Evolutionary conservation across 2,329 filamentous ascomycete species (phyloP).

Genomic region (Coniochaeta hoffmannii): DNA sequence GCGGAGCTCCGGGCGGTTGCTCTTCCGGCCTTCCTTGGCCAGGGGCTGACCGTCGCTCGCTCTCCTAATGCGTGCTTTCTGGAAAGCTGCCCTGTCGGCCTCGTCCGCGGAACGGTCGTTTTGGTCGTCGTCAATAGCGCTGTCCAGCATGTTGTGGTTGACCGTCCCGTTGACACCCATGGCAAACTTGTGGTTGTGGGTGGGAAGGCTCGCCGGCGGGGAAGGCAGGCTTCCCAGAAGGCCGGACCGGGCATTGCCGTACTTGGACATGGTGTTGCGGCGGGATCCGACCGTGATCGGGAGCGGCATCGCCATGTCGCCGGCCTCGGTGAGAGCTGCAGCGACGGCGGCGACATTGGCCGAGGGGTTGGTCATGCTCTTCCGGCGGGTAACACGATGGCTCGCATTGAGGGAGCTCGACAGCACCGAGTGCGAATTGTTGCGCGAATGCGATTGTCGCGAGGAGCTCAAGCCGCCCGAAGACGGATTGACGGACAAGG

Average conservation of each 20-base stretch:
- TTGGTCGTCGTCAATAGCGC: conserved; percentile 63
- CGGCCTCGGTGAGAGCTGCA: conserved; percentile 61
- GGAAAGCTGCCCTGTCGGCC: conserved; percentile 35
- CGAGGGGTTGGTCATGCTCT: conserved; percentile 77
- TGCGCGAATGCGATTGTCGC: conserved; percentile 62
- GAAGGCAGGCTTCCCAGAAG: conserved; percentile 52
- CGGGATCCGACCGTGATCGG: conserved; percentile 52
- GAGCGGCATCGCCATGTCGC: conserved; percentile 47
- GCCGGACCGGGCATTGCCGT: conserved; percentile 43
- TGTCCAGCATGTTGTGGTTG: conserved; percentile 41
- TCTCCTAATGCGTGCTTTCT: conserved; percentile 46
- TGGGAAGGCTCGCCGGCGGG: conserved; percentile 62
- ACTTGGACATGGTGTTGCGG: conserved; percentile 64
- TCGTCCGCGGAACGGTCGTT: conserved; percentile 51
- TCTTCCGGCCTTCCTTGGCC: conserved; percentile 72
- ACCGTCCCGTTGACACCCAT: conserved; percentile 35
- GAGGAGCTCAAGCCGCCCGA: conserved; percentile 47
- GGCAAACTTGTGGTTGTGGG: conserved; percentile 45
- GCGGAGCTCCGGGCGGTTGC: conserved; percentile 76
- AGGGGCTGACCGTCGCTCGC: conserved; percentile 85
- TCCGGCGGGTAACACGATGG: conserved; percentile 84
- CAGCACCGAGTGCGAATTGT: conserved; percentile 76
- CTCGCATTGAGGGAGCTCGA: conserved; percentile 68
- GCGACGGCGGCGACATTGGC: conserved; percentile 70
- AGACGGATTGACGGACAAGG: conserved; percentile 48